Evolutionary conservation across 108 stramenopile genomes (phyloP).

Genomic region (Stephanodiscus minutulus): DNA sequence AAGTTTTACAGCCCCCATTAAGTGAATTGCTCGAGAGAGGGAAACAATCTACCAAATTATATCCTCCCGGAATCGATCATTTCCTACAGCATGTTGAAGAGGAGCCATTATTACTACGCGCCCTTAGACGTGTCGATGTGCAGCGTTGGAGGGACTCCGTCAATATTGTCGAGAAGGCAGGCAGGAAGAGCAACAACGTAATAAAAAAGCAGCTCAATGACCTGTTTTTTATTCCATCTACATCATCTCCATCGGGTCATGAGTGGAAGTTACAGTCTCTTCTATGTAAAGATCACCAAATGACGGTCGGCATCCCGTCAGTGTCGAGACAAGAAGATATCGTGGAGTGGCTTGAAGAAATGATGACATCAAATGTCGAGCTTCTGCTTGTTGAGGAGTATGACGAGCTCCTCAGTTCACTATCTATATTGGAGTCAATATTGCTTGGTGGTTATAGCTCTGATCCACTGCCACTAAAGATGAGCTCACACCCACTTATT

Average conservation of each 20-base stretch:
- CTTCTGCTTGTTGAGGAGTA: conserved; percentile 18
- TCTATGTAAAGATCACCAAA: conserved; percentile 23
- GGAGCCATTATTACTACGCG: conserved; percentile 13
- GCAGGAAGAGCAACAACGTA: conserved; percentile 27
- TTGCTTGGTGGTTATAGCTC: conserved; percentile 3
- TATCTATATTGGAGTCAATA: conserved; percentile 26
- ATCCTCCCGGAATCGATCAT: conserved; percentile 14
- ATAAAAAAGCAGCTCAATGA: conserved; percentile 18
- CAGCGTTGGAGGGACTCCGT: conserved; percentile 38
- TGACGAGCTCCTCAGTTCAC: conserved; percentile 17
- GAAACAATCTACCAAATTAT: background rate
- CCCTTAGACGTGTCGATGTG: conserved; percentile 25
- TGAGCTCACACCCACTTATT: conserved; percentile 3
- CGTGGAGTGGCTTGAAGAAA: conserved; percentile 19
- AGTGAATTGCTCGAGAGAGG: conserved; percentile 14
- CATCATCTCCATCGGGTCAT: no score
- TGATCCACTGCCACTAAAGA: background rate
- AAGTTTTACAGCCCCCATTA: conserved; percentile 15
- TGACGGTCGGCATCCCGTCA: conserved; percentile 16
- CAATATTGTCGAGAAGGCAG: conserved; percentile 8
- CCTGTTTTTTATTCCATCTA: no score
- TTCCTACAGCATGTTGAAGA: background rate
- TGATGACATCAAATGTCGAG: conserved; percentile 22
- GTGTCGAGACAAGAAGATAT: background rate
- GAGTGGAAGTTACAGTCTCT: conserved; percentile 27